A percentile compares a stretch with the other conserved stretches of the same genome.
These are phyloP conservation scores for Cytospora piceae DNA, from an alignment of 2,329 filamentous ascomycete species.

Conservation along the genomic window DNA sequence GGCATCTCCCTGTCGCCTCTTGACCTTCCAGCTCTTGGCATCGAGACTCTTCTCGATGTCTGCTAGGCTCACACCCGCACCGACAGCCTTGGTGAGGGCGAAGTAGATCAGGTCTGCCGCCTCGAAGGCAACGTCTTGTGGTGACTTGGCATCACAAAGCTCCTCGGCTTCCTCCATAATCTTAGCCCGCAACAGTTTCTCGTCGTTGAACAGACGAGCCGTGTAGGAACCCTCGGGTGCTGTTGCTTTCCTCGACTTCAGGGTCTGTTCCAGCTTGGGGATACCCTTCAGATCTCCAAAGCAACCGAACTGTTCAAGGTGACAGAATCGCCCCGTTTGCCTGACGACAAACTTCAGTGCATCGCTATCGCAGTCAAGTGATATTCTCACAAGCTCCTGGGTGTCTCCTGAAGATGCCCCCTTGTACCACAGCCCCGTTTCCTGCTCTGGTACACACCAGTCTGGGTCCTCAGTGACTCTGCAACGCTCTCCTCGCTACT, in stretches of 20 bases:
- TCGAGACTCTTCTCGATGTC: constrained; percentile 94
- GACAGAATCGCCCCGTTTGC: constrained; percentile 93
- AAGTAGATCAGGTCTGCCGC: constrained; percentile 97
- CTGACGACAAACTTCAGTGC: constrained; percentile 87
- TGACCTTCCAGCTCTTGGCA: constrained; percentile 93
- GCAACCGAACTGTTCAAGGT: constrained; percentile 88
- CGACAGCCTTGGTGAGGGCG: constrained; percentile 84
- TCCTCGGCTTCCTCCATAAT: constrained; percentile 99
- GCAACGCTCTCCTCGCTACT: constrained; percentile 88
- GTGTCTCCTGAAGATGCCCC: constrained; percentile 92
- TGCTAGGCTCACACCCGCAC: constrained; percentile 80
- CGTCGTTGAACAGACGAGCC: constrained; percentile 86
- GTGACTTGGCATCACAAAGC: constrained; percentile 81
- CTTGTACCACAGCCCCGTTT: constrained; percentile 96
- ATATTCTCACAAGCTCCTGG: constrained; percentile 83
- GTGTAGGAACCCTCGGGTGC: constrained; percentile 93
- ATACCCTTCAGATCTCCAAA: constrained; percentile 86
- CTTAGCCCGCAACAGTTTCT: constrained; percentile 87
- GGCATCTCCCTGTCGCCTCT: constrained; percentile 88
- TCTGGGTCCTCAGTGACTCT: constrained; percentile 78
- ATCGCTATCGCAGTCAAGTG: constrained; percentile 91
- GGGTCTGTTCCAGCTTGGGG: constrained; percentile 82
- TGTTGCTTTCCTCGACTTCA: constrained; percentile 77
- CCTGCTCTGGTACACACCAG: constrained; percentile 91
- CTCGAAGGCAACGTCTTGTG: constrained; percentile 88